phyloP scores from a whole-genome alignment of 805 yeast species.

The Lipomyces mesembrius region DNA sequence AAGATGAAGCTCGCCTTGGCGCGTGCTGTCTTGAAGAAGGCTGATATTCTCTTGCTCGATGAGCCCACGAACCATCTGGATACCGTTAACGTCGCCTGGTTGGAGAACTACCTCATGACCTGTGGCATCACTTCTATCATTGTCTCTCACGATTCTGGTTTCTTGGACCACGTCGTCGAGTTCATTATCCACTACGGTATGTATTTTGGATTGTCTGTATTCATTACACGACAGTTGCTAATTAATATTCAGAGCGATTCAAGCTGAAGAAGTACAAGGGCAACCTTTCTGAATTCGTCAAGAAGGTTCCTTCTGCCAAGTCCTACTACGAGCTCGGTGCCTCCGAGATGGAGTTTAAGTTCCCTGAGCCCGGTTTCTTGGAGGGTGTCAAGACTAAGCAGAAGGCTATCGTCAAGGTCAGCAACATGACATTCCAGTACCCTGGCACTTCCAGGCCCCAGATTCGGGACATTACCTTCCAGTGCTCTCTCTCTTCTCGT shows the following conservation, averaged over 20 bases:
- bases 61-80: conserved; percentile 99
- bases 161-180: conserved; percentile 96
- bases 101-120: conserved; percentile 97
- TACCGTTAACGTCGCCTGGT: conserved; percentile 99
- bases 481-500: conserved; percentile 98
- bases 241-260: conserved; percentile 67
- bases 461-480: conserved; percentile 89
- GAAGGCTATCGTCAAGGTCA: conserved; percentile 98
- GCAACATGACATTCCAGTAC: conserved; percentile 98
- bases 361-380: conserved; percentile 99
- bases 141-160: conserved; percentile 99
- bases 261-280: conserved; percentile 99
- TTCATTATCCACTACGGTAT: conserved; percentile 94
- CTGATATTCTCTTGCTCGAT: conserved; percentile 95
- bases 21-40: conserved; percentile 98
- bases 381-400: conserved; percentile 99
- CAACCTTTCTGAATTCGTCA: conserved; percentile 98
- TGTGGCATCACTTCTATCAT: conserved; percentile 98
- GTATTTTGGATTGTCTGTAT: neutral
- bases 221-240: neutral
- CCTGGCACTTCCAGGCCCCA: conserved; percentile 99
- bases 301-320: conserved; percentile 98
- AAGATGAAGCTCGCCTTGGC: conserved; percentile 99
- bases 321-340: conserved; percentile 99
- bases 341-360: conserved; percentile 91